Base-by-base conservation (phyloP, 2,329 filamentous ascomycete genomes). In the Trichothecium sympodiale region DNA sequence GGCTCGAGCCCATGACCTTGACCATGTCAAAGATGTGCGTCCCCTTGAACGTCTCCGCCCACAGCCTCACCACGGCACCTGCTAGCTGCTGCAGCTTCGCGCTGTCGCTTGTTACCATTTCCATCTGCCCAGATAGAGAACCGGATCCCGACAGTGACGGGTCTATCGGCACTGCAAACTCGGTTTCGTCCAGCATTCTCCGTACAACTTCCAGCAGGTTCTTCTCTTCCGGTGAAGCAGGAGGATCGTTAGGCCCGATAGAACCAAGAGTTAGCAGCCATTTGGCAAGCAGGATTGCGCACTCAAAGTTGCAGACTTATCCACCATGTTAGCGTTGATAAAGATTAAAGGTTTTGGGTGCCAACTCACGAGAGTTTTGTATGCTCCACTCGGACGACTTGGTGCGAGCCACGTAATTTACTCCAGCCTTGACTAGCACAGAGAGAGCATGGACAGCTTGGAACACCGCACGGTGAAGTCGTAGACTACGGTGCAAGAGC, bases 361-460 rank as follows among this genome's bases (percentile, higher is more conserved):
- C 33, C 15, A 32, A 61, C 71, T 63, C 53, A 74, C 71, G 47
- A 18, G 72, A 74, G 51, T 77, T 69, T 41, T 77, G 71, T 47
- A 77, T 75, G 46, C 72, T 76, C 74, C 74, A 77, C 48, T 76
- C 69, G 1, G 70, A 59, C 2, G 71, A 73, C 52, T 77, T 76
- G 5, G 71, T 71, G 42, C 70, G 65, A 29, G 74, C 72, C 33
- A 77, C 71, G 44, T 75, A 77, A 44, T 74, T 75, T 15, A 78
- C 72, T 0, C 74, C 74, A 12, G 67, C 63, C 50, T 77, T 79
- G 39, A 80, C 73, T 17, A 79, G 60, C 61, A 81, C 76, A 4
- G 76, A 78, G 26, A 84, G 58, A 1, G 79, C 77, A 48, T 83
- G 79, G 18, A 79, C 73, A 2, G 77, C 74, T 46, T 83, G 79